phyloP scores from a whole-genome alignment of 352 stramenopile genomes.

The Pythium phragmiticola region DNA sequence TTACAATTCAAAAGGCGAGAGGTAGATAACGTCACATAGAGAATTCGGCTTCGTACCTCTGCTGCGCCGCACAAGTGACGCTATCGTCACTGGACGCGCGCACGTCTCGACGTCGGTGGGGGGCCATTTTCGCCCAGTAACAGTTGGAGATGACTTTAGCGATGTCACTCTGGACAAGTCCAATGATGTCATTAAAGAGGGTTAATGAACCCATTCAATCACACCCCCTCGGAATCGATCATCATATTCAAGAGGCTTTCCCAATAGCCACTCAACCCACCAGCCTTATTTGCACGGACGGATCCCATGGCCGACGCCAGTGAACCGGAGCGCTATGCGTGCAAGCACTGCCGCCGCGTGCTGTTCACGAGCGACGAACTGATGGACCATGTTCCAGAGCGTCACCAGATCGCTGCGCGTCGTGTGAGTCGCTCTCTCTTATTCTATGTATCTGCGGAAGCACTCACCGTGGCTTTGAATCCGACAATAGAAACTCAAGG shows the following conservation, averaged over 20 bases:
- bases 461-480: not conserved
- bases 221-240: not conserved
- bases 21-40: not conserved
- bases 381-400: constrained; percentile 52
- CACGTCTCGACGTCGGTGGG: not conserved
- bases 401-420: constrained; percentile 63
- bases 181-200: not conserved
- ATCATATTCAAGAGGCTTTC: constrained; percentile 8
- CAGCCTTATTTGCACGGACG: not conserved
- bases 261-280: constrained; percentile 15
- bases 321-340: constrained; percentile 42
- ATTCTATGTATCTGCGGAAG: not conserved
- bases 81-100: not conserved
- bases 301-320: constrained; percentile 18
- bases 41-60: not conserved
- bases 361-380: constrained; percentile 67
- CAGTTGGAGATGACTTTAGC: not conserved
- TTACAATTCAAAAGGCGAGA: not conserved
- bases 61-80: not conserved
- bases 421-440: constrained; percentile 30
- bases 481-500: constrained; percentile 55
- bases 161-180: not conserved
- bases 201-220: constrained; percentile 7
- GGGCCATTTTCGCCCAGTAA: not conserved
- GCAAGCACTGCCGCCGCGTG: constrained; percentile 66